Evolutionary conservation across 139 green algal species (phyloP).

Genomic region (Chlorella sorokiniana): DNA sequence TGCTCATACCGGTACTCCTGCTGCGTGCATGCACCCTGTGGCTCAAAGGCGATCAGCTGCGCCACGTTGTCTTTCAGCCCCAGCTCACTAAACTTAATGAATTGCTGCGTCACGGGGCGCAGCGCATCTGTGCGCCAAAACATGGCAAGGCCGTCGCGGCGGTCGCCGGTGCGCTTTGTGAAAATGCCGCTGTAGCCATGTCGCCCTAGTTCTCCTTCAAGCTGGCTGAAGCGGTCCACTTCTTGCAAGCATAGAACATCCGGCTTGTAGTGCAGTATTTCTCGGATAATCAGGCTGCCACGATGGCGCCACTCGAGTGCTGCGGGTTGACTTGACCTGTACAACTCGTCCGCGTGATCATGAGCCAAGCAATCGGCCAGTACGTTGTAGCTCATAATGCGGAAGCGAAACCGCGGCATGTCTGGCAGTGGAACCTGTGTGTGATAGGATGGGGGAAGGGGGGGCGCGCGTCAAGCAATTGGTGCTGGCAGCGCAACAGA

Average conservation of each 20-base stretch:
- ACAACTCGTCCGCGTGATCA: conserved; percentile 66
- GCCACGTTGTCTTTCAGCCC: conserved; percentile 85
- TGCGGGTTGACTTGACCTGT: conserved; percentile 50
- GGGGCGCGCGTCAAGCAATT: not conserved
- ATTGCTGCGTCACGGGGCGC: conserved; percentile 15
- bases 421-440: not conserved
- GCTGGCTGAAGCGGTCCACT: conserved; percentile 69
- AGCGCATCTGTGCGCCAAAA: conserved; percentile 62
- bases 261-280: conserved; percentile 54
- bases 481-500: too few species aligned
- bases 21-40: not conserved
- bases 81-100: conserved; percentile 57
- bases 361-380: conserved; percentile 72
- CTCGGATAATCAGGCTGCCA: conserved; percentile 41
- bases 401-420: conserved; percentile 31
- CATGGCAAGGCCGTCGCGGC: conserved; percentile 70
- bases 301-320: conserved; percentile 62
- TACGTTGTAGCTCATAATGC: conserved; percentile 86
- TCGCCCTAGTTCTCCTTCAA: conserved; percentile 51
- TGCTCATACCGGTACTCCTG: not conserved
- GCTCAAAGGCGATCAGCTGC: conserved; percentile 59
- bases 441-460: not conserved
- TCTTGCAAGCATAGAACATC: conserved; percentile 85
- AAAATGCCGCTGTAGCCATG: conserved; percentile 66
- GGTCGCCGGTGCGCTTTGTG: conserved; percentile 40